Evolutionary conservation across 768 basidiomycete species (phyloP), one percentile per base, ranked within the genome.

Genomic region (Amanita phalloides): DNA sequence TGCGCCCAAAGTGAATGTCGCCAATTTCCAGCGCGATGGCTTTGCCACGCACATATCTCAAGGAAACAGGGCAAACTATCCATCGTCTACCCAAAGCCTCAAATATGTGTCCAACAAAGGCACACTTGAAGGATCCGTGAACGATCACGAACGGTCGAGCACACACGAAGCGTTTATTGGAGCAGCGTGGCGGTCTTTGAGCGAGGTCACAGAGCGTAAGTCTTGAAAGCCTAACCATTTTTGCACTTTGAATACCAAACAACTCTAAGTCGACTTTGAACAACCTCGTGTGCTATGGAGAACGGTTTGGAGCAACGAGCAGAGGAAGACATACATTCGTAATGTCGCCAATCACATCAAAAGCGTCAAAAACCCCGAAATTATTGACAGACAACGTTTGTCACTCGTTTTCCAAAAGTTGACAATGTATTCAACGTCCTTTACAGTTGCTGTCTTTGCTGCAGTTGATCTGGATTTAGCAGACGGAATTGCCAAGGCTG

Each of bases 11-110:
- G 71, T 68, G 48, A 86, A 84, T 4, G 71, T 89, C 50, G 76
- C 80, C 55, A 93, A 95, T 79, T 95, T 94, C 86, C 91, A 95
- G 70, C 86, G 93, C 41, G 92, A 88, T 59, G 94, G 93, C 20
- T 51, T 68, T 6, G 74, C 70, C 67, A 71, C 80, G 1, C 79
- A 81, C 68, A 67, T 82, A 62, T 90, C 82, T 62, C 92, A 95
- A 68, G 93, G 90, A 56, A 64, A 71, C 54, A 78, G 89, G 21
- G 90, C 94, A 55, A 91, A 90, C 75, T 96, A 95, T 74, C 79
- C 84, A 70, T 86, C 84, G 68, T 76, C 76, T 45, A 78, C 92
- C 62, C 67, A 74, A 43, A 85, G 89, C 6, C 76, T 96, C 53
- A 64, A 68, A n/a, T 91, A 85, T 73, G 64, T 69, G 53, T 68